Evolutionary conservation across 306 rosid genomes (phyloP), one percentile per base, ranked within the genome.

Genomic region (Begonia fuchsioides): DNA sequence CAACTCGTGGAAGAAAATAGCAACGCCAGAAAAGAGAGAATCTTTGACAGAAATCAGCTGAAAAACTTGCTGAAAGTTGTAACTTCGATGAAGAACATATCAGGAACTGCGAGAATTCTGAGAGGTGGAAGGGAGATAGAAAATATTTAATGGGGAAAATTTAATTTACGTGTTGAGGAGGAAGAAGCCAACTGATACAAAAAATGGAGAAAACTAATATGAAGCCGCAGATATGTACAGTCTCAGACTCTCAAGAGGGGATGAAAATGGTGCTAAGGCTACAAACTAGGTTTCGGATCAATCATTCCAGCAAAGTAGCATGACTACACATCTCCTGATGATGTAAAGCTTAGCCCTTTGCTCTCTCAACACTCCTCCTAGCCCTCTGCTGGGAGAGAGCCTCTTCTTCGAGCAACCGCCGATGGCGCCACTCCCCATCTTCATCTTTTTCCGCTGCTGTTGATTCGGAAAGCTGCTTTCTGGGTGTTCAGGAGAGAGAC

Each of bases 291-390:
- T 3, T 10, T 41, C 45, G 5, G 14, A 1, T 41, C 6, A 41
- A 41, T 41, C 45, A 41, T 41, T 11, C 45, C 45, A 41, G 45
- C 45, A 41, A 41, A 41, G 45, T 4, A 41, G 45, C 45, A 41
- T 41, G 6, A 41, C 14, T 11, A 41, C 45, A 41, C 45, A 41
- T n/a, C 45, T 41, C 45, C 45, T 41, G 12, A 41, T 41, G 12
- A 41, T 41, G 6, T 41, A 41, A 6, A 41, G 45, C 45, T 41
- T 41, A 41, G 45, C 45, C 45, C 45, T 41, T 41, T 41, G 45
- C 45, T 41, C 45, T 41, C 45, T 41, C 12, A 41, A n/a, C 14
- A n/a, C 45, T 41, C 14, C 45, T 10, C 45, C 45, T 2, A 41
- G 45, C 13, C 45, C 45, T 41, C 11, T 41, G 45, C 45, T 41